Conservation (phyloP, 495 filamentous ascomycete species). For the Entonaema liquescens region DNA sequence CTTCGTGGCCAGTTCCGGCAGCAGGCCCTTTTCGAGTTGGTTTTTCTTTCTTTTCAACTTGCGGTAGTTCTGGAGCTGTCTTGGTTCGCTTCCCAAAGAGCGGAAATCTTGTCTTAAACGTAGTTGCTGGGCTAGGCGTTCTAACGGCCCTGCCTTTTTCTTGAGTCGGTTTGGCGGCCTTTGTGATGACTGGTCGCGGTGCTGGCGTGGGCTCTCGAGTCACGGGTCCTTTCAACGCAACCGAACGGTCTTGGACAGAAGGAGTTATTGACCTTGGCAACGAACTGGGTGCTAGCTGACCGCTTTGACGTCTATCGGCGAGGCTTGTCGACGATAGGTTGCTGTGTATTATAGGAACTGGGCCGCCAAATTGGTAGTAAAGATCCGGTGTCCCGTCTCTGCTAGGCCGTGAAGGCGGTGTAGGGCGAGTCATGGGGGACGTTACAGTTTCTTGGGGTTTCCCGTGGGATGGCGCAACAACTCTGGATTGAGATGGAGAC, state of each 20-base stretch:
- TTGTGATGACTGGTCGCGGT: conserved; percentile 43
- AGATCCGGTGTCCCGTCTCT: conserved; percentile 80
- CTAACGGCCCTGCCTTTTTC: conserved; percentile 48
- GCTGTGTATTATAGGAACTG: conserved; percentile 78
- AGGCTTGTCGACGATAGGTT: conserved; percentile 68
- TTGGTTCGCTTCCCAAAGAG: conserved; percentile 80
- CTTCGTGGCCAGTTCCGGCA: conserved; percentile 95
- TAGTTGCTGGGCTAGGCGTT: conserved; percentile 59
- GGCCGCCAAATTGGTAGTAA: conserved; percentile 60
- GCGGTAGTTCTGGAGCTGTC: conserved; percentile 61
- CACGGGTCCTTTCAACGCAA: conserved; percentile 44
- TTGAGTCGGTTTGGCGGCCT: conserved; percentile 38
- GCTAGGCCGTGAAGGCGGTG: conserved; percentile 73
- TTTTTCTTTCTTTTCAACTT: conserved; percentile 64
- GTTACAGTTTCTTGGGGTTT: conserved; percentile 41
- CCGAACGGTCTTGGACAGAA: conserved; percentile 34
- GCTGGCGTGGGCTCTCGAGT: conserved; percentile 52
- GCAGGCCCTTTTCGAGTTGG: conserved; percentile 78
- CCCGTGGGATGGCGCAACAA: conserved; percentile 28
- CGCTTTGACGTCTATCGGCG: conserved; percentile 54
- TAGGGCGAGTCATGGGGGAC: conserved; percentile 45
- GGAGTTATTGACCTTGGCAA: conserved; percentile 44
- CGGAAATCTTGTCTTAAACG: conserved; percentile 69
- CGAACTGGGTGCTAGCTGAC: conserved; percentile 46
- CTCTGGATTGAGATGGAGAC: conserved; percentile 46